phyloP scores from a whole-genome alignment of 129 eudicot genomes.

The Lonicera japonica region DNA sequence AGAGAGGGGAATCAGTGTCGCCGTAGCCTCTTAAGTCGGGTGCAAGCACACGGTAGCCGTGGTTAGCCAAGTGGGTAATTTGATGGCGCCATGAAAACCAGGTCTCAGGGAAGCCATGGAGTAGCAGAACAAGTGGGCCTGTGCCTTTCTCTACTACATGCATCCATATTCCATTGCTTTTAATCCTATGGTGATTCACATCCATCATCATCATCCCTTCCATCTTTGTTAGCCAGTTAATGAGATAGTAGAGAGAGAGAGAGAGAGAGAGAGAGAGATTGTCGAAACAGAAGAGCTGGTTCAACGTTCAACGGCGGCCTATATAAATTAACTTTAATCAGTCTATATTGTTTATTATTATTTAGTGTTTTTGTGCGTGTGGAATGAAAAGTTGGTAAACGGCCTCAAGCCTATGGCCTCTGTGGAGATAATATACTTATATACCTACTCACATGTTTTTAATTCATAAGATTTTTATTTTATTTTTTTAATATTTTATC shows the following conservation, averaged over 20 bases:
- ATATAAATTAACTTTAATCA: too few species aligned
- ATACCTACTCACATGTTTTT: too few species aligned
- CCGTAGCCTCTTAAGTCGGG: conserved; percentile 65
- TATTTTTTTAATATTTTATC: too few species aligned
- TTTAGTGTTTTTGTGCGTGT: too few species aligned
- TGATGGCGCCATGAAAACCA: conserved; percentile 62
- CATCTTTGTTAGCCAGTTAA: conserved; percentile 2
- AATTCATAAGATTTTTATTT: too few species aligned
- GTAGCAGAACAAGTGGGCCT: conserved; percentile 47
- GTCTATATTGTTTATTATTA: too few species aligned
- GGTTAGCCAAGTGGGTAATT: conserved; percentile 34
- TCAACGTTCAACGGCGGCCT: not conserved
- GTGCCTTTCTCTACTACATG: conserved; percentile 49
- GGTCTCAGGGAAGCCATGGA: conserved; percentile 53
- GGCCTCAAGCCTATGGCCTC: too few species aligned
- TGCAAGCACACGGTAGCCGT: conserved; percentile 55
- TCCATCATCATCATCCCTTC: conserved; percentile 29
- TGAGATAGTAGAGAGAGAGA: not conserved
- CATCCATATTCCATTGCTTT: conserved; percentile 57
- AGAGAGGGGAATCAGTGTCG: conserved; percentile 35
- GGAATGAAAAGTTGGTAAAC: too few species aligned
- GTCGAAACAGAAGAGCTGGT: not conserved
- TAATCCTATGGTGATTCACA: conserved; percentile 31
- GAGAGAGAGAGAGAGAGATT: not conserved
- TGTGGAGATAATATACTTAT: too few species aligned